Evolutionary conservation across 2,329 filamentous ascomycete species (phyloP).

Genomic region (Curvularia sp.): DNA sequence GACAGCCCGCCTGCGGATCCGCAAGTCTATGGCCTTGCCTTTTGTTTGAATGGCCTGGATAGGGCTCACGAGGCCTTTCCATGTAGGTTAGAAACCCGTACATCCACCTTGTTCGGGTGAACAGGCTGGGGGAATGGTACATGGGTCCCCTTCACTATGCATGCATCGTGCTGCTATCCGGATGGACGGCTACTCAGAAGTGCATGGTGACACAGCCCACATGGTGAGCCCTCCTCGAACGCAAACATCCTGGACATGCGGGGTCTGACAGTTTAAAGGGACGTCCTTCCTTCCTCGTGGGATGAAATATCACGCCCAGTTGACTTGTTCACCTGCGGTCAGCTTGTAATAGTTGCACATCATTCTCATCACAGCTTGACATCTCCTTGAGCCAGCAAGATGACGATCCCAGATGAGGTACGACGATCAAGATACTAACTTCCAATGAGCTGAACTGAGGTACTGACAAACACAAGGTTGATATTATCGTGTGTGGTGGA

Average conservation of each 20-base stretch:
- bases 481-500: conserved; percentile 80
- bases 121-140: conserved; percentile 24
- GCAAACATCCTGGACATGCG: conserved; percentile 38
- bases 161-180: conserved; percentile 31
- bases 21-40: conserved; percentile 28
- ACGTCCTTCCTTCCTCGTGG: conserved; percentile 21
- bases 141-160: conserved; percentile 34
- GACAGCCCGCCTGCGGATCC: conserved; percentile 42
- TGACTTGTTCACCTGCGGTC: conserved; percentile 43
- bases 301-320: conserved; percentile 33
- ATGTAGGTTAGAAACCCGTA: conserved; percentile 19
- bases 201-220: conserved; percentile 25
- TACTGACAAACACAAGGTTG: conserved; percentile 57
- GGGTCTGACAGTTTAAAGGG: conserved; percentile 44
- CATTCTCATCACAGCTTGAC: conserved; percentile 8
- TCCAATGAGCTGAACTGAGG: neutral
- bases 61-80: conserved; percentile 13
- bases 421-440: neutral
- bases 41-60: conserved; percentile 17
- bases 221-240: conserved; percentile 33
- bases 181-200: conserved; percentile 24
- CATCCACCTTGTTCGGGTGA: conserved; percentile 19
- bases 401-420: conserved; percentile 73
- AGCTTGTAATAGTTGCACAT: conserved; percentile 11
- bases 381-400: conserved; percentile 40